Percentiles rank a stretch among this genome's conserved stretches.
These are phyloP conservation scores for Pyricularia sp. DNA, from an alignment of 2,329 filamentous ascomycete species.

Conservation along the genomic window DNA sequence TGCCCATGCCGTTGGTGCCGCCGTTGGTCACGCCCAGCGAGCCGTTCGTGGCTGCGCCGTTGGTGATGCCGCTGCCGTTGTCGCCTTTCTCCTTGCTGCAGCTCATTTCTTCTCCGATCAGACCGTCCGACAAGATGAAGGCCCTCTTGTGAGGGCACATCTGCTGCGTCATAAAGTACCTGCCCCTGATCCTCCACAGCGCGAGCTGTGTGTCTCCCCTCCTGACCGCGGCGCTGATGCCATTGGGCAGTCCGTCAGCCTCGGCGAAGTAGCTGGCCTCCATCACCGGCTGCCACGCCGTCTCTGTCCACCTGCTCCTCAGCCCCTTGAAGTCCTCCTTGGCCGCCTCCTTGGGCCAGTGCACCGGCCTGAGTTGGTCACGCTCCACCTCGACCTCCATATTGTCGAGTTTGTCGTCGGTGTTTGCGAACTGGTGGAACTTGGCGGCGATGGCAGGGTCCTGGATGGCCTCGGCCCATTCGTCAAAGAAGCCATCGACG, in stretches of 20 bases:
- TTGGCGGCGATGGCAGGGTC: constrained; percentile 52
- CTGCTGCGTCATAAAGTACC: constrained; percentile 77
- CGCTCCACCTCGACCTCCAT: constrained; percentile 63
- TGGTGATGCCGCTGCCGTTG: constrained; percentile 10
- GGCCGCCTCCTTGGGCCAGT: constrained; percentile 59
- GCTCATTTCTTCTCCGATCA: constrained; percentile 54
- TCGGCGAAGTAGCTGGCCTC: constrained; percentile 54
- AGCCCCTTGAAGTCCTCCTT: constrained; percentile 60
- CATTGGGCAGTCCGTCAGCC: constrained; percentile 51
- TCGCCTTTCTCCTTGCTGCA: constrained; percentile 21
- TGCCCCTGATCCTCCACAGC: constrained; percentile 69
- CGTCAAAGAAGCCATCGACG: constrained; percentile 75
- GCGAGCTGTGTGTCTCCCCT: constrained; percentile 81
- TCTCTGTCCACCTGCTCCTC: constrained; percentile 45
- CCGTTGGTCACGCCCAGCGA: neutral
- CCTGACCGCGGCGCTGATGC: constrained; percentile 66
- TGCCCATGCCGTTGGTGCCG: neutral
- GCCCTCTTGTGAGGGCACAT: constrained; percentile 92
- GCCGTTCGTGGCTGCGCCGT: neutral
- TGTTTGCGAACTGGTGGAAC: constrained; percentile 80
- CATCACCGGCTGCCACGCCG: constrained; percentile 72
- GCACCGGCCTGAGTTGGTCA: constrained; percentile 58
- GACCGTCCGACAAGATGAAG: constrained; percentile 76
- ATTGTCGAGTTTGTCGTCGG: constrained; percentile 51
- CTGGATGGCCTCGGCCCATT: constrained; percentile 75